A percentile compares a stretch with the other conserved stretches of the same genome.
phyloP scores from a whole-genome alignment of 2,329 filamentous ascomycete genomes.

The Dissoconium aciculare region DNA sequence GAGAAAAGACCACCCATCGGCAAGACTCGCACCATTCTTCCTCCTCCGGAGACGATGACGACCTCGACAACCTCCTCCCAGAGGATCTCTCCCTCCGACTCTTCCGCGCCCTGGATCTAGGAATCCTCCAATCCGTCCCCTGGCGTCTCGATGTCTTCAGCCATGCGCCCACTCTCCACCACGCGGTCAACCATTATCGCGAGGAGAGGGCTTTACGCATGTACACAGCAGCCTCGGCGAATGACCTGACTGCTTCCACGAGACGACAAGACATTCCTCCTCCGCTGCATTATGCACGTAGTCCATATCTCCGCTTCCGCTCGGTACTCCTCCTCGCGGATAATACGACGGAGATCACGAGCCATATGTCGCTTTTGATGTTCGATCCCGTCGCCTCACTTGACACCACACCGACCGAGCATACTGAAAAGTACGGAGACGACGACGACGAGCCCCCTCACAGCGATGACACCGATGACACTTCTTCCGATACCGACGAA shows the following conservation, averaged over 20 bases:
- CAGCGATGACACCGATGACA: too few species aligned
- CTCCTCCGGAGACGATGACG: too few species aligned
- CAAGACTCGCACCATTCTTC: too few species aligned
- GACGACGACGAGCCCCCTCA: too few species aligned
- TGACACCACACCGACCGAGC: background rate
- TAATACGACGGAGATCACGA: background rate
- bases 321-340: background rate
- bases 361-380: background rate
- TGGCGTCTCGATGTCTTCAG: background rate
- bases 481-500: too few species aligned
- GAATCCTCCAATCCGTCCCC: background rate
- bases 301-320: background rate
- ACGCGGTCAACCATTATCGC: background rate
- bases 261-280: too few species aligned
- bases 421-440: too few species aligned
- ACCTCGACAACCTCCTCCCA: background rate
- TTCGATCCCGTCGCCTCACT: background rate
- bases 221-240: too few species aligned
- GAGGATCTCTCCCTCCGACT: background rate
- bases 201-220: background rate
- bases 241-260: too few species aligned
- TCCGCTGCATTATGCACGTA: too few species aligned
- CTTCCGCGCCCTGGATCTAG: background rate
- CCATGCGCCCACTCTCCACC: background rate
- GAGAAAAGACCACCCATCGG: too few species aligned